Conservation (phyloP, 2,329 filamentous ascomycete genomes). For the Rutstroemia sp. region DNA sequence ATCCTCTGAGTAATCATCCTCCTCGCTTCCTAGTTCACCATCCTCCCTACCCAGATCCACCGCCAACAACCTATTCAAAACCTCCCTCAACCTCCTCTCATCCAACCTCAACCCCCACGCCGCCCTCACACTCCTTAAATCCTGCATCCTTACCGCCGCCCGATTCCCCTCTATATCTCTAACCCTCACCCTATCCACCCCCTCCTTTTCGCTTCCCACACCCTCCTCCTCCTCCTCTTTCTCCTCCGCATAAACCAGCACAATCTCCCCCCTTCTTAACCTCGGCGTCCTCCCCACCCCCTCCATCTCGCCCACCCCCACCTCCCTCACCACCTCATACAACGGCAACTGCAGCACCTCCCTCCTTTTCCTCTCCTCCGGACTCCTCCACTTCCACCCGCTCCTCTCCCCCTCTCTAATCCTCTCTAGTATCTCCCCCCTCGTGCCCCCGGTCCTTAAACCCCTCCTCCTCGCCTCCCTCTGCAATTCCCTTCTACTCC, state of each 20-base stretch:
- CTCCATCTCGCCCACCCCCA: too few relatives aligned
- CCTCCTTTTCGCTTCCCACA: too few relatives aligned
- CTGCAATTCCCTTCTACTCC: not conserved
- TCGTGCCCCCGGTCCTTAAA: not conserved
- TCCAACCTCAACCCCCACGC: constrained; percentile 4
- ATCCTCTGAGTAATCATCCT: not conserved
- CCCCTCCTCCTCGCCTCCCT: not conserved
- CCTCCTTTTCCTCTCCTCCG: not conserved
- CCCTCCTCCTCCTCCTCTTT: too few relatives aligned
- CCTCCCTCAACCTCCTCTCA: not conserved
- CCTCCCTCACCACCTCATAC: not conserved
- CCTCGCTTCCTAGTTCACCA: not conserved
- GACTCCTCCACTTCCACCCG: not conserved
- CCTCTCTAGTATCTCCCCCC: not conserved
- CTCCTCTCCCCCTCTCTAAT: not conserved
- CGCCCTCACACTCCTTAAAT: not conserved
- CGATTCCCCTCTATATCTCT: constrained; percentile 5
- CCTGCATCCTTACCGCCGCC: not conserved
- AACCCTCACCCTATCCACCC: not conserved
- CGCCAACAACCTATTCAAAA: not conserved
- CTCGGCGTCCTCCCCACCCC: too few relatives aligned
- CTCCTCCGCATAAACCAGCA: too few relatives aligned
- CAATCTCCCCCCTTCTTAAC: too few relatives aligned
- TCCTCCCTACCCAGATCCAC: not conserved
- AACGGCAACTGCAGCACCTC: not conserved